Evolutionary conservation across 768 basidiomycete genomes (phyloP), one percentile per base, ranked within the genome.

Genomic region (Tubosaeta brunneosetosa): DNA sequence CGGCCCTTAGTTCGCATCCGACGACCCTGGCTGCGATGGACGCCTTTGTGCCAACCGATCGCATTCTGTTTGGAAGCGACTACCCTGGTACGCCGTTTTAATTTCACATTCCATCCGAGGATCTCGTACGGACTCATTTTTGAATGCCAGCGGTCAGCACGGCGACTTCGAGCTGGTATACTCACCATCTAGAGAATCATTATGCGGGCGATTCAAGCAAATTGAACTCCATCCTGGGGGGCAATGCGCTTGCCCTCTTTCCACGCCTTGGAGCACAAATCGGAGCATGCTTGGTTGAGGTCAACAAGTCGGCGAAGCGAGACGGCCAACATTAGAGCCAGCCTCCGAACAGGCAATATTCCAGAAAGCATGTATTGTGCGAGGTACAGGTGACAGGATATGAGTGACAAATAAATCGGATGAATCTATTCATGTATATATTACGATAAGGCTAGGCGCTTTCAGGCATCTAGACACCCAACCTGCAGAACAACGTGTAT

Each of bases 21-120:
- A 66, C 76, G 22, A 83, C 74, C 46, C 69, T 87, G 17, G 63
- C 72, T 17, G 74, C 78, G 4, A 71, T 84, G 61, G 72, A 82
- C 44, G 62, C 65, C 17, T 82, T 85, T 61, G 76, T 81, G 3
- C 61, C 70, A 19, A 61, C 68, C 1, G 77, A 81, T 42, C 81
- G 67, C 33, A 66, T 90, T 49, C 68, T 89, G 25, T 88, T 85
- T 64, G 88, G 88, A 37, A 84, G 83, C 14, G 88, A 91, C 66
- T 86, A 86, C 61, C 88, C 88, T 49, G 88, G 88, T 86, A 64
- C 50, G 31, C 19, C 70, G 58, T 50, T 29, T 43, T 25, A 48
- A 25, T 32, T 29, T 16, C 27, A 13, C 44, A 8, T 38, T n/a
- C 44, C 13, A 8, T 22, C 29, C 13, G 36, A 40, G 6, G 17